These are phyloP conservation scores for Botrytis pseudocinerea DNA, from an alignment of 2,329 filamentous ascomycete genomes.

Conservation along the genomic window DNA sequence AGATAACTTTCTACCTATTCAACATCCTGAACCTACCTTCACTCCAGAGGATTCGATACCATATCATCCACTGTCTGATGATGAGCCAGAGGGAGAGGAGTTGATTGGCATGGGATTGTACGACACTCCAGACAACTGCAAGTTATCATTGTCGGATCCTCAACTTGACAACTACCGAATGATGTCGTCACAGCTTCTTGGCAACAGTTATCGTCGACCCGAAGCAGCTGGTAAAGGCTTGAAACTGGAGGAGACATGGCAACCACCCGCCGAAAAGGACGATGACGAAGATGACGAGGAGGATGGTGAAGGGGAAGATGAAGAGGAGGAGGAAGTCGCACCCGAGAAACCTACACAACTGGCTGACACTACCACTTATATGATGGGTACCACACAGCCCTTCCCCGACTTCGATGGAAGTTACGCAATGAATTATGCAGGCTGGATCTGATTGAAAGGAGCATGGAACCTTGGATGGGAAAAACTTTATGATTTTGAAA, in stretches of 20 bases:
- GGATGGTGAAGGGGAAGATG: slow-evolving; percentile 37
- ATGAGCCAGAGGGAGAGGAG: slow-evolving; percentile 65
- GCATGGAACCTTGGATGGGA: slow-evolving; percentile 12
- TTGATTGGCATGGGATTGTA: slow-evolving; percentile 83
- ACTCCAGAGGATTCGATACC: slow-evolving; percentile 52
- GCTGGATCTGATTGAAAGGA: slow-evolving; percentile 22
- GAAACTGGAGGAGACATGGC: slow-evolving; percentile 80
- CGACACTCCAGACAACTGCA: slow-evolving; percentile 63
- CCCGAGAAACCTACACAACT: not conserved
- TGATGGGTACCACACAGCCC: slow-evolving; percentile 15
- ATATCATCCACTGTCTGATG: slow-evolving; percentile 53
- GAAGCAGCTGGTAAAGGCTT: slow-evolving; percentile 68
- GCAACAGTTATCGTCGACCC: slow-evolving; percentile 48
- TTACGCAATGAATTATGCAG: slow-evolving; percentile 15
- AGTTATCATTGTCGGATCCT: slow-evolving; percentile 45
- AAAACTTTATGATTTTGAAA: slow-evolving; percentile 21
- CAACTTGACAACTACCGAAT: slow-evolving; percentile 56
- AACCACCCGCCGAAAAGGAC: slow-evolving; percentile 60
- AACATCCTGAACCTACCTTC: slow-evolving; percentile 49
- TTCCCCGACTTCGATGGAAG: slow-evolving; percentile 8
- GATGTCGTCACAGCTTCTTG: slow-evolving; percentile 54
- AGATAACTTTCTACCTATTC: slow-evolving; percentile 55
- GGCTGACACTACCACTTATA: not conserved
- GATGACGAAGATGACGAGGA: slow-evolving; percentile 56
- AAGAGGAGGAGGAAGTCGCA: slow-evolving; percentile 29